Evolutionary conservation across 73 alveolate genomes (phyloP), one percentile per base, ranked within the genome.

Genomic region (Paramecium bursaria): DNA sequence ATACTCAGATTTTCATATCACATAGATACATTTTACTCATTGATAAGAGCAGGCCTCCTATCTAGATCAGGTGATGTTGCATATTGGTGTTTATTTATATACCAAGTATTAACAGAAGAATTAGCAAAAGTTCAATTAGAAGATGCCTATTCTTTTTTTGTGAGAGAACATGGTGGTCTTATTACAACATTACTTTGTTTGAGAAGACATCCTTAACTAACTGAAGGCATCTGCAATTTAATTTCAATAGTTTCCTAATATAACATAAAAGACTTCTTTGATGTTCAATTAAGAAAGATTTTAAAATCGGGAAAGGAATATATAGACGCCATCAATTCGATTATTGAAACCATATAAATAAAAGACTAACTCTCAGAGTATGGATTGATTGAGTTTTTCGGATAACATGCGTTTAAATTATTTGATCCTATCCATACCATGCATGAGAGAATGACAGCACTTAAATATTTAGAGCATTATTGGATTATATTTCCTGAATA

Each of bases 141-240:
- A 67, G 82, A 67, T 39, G 53, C 22, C 9, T 67, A 67, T 67
- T 53, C 82, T 67, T 67, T 53, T 53, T 19, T 67, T 19, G n/a
- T 67, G 10, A 67, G 82, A 67, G 82, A 67, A 35, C 82, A 67
- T 67, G 53, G 60, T 39, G 82, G 82, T 21, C 27, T 67, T 39
- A 67, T 67, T 17, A 57, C 55, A 39, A 25, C 35, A 5, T 39
- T 67, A 2, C 44, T 67, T 39, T 35, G 60, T 17, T 19, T 19
- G 44, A n/a, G 44, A 67, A 44, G 55, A 6, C 82, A 67, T 67
- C 60, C 49, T 30, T 67, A 67, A 67, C 27, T 25, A 39, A 25
- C 44, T 25, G 82, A 67, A 19, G 19, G 44, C 27, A 44, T 67
- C 2, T 67, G 82, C 27, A 33, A 31, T 21, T 19, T 67, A 6